Conservation (phyloP, 129 eudicot species). For the Tagetes patula region DNA sequence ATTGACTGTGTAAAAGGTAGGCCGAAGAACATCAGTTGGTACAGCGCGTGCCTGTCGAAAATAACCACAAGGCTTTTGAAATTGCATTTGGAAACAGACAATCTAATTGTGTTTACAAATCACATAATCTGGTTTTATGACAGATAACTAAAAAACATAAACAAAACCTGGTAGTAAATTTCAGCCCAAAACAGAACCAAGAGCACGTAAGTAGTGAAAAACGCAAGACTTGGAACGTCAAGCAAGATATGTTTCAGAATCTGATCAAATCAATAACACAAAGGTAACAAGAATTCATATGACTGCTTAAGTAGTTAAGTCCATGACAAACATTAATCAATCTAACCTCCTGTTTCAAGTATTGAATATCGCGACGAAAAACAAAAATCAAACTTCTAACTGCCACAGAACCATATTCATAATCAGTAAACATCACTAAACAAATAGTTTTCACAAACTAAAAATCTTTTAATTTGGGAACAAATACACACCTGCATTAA, state of each 20-base stretch:
- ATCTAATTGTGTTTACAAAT: neutral
- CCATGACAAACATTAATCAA: neutral
- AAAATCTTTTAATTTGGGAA: neutral
- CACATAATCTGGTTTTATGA: neutral
- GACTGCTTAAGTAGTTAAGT: neutral
- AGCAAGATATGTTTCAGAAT: conserved; percentile 71
- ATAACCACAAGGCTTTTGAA: neutral
- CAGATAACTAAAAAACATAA: conserved; percentile 7
- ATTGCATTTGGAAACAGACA: neutral
- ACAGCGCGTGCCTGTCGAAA: conserved; percentile 74
- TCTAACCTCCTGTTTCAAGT: conserved; percentile 66
- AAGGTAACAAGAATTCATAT: neutral
- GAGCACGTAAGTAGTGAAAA: conserved; percentile 85
- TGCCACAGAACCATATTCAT: conserved; percentile 34
- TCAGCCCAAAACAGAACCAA: conserved; percentile 97
- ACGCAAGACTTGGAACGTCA: conserved; percentile 89
- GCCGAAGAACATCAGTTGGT: conserved; percentile 82
- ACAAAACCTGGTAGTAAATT: conserved; percentile 81
- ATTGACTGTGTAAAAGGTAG: conserved; percentile 70
- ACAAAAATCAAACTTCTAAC: conserved; percentile 71
- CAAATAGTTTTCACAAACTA: neutral
- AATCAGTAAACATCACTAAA: conserved; percentile 5
- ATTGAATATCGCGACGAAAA: conserved; percentile 71
- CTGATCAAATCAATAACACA: conserved; percentile 25
- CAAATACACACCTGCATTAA: conserved; percentile 70